These are phyloP conservation scores for Leptosphaerulina australis DNA, from an alignment of 2,329 filamentous ascomycete genomes.

Conservation along the genomic window DNA sequence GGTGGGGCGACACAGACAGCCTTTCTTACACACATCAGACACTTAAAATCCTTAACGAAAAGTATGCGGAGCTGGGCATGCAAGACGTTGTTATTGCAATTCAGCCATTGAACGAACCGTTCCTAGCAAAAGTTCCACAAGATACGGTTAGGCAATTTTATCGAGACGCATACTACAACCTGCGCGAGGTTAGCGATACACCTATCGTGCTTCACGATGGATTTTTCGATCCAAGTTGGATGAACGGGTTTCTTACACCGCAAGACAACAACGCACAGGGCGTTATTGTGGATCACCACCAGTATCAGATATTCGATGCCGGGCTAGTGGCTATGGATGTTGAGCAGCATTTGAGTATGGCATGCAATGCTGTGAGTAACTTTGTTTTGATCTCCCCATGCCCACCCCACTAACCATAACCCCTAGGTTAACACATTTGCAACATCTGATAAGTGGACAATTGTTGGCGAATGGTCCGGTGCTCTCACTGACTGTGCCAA, in stretches of 20 bases:
- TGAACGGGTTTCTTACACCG: slow-evolving; percentile 65
- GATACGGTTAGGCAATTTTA: slow-evolving; percentile 60
- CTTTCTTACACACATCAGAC: slow-evolving; percentile 59
- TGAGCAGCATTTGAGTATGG: slow-evolving; percentile 60
- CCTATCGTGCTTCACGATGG: slow-evolving; percentile 64
- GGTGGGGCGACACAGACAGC: slow-evolving; percentile 57
- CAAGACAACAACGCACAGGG: slow-evolving; percentile 56
- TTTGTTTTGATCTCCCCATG: background rate
- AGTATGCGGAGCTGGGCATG: slow-evolving; percentile 60
- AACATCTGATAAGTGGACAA: slow-evolving; percentile 65
- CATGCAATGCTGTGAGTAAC: slow-evolving; percentile 58
- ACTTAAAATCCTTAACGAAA: slow-evolving; percentile 61
- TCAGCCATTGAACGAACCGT: slow-evolving; percentile 63
- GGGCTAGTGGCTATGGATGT: slow-evolving; percentile 56
- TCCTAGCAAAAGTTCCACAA: slow-evolving; percentile 54
- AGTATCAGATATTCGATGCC: slow-evolving; percentile 68
- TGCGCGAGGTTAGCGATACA: slow-evolving; percentile 53
- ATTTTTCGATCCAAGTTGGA: slow-evolving; percentile 59
- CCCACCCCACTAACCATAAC: background rate
- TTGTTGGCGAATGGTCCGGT: slow-evolving; percentile 71
- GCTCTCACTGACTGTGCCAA: slow-evolving; percentile 66
- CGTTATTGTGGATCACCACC: slow-evolving; percentile 69
- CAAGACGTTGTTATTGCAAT: slow-evolving; percentile 66
- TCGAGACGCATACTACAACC: slow-evolving; percentile 59
- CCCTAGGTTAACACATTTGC: slow-evolving; percentile 49